phyloP scores from a whole-genome alignment of 2,329 filamentous ascomycete species.

The Penicillium frequentans region DNA sequence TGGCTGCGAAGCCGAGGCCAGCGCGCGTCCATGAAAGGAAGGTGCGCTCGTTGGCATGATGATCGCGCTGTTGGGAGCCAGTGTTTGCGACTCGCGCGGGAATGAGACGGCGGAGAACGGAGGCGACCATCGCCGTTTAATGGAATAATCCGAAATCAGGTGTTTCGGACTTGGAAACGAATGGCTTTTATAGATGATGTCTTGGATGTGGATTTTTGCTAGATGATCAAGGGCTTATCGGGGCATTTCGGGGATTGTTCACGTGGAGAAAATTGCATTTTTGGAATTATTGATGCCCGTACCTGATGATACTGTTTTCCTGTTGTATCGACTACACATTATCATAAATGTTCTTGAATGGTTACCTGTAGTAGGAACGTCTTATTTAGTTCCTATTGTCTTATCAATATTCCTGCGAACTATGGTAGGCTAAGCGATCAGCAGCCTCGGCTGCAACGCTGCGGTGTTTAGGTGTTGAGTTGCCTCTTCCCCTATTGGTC shows the following conservation, averaged over 20 bases:
- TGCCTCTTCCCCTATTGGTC: background rate
- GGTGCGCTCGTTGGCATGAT: constrained; percentile 35
- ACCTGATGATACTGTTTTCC: background rate
- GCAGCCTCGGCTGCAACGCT: background rate
- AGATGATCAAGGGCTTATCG: background rate
- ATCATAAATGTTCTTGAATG: background rate
- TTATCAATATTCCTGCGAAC: background rate
- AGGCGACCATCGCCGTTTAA: constrained; percentile 4
- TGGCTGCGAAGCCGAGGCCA: constrained; percentile 33
- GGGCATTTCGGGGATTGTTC: background rate
- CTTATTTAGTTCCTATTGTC: background rate
- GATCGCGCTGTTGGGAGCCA: constrained; percentile 33
- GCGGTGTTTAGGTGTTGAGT: background rate
- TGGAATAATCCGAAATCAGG: too few species aligned
- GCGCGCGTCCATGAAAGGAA: constrained; percentile 36
- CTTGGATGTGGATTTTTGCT: background rate
- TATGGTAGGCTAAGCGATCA: background rate
- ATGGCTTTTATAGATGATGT: background rate
- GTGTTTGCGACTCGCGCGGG: constrained; percentile 28
- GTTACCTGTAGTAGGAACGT: background rate
- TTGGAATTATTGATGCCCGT: constrained; percentile 3
- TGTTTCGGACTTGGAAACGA: background rate
- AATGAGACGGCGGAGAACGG: constrained; percentile 24
- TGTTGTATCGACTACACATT: background rate
- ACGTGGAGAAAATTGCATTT: constrained; percentile 3